A percentile compares a stretch with the other conserved stretches of the same genome.
Conservation (phyloP, 176 grass and related monocot species). For the Cenchrus americanus region DNA sequence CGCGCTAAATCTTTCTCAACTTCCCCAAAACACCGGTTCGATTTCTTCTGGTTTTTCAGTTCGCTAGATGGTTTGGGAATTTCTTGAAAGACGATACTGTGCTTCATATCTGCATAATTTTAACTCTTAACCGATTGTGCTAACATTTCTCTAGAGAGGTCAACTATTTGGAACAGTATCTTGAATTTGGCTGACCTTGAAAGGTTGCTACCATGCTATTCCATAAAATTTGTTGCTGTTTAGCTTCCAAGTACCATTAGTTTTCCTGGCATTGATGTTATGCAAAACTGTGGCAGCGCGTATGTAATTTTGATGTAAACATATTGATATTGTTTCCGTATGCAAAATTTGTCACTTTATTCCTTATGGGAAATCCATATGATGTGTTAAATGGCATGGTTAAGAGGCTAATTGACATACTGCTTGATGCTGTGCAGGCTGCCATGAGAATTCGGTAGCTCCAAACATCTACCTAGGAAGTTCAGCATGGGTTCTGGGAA, state of each 20-base stretch:
- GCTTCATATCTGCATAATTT: neutral
- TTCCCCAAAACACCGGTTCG: neutral
- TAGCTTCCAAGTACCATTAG: neutral
- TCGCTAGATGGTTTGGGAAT: neutral
- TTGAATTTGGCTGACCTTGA: constrained; percentile 35
- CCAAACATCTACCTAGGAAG: neutral
- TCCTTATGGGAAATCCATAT: constrained; percentile 2
- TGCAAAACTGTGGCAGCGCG: neutral
- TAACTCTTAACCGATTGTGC: neutral
- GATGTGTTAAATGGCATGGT: constrained; percentile 8
- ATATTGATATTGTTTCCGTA: neutral
- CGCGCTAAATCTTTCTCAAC: neutral
- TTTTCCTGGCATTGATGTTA: neutral
- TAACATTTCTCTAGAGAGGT: neutral
- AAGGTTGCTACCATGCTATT: neutral
- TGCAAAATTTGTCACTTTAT: constrained; percentile 1
- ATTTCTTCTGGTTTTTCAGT: constrained; percentile 13
- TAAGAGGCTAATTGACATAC: constrained; percentile 19
- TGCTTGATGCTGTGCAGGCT: constrained; percentile 45
- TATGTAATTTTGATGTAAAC: neutral
- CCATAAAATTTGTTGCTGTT: neutral
- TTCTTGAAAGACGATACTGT: neutral
- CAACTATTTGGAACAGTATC: constrained; percentile 37
- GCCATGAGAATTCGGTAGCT: neutral
- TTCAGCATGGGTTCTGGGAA: constrained; percentile 53